Conservation (phyloP, 202 grass and related monocot species). For the Tripidium arundinaceum region DNA sequence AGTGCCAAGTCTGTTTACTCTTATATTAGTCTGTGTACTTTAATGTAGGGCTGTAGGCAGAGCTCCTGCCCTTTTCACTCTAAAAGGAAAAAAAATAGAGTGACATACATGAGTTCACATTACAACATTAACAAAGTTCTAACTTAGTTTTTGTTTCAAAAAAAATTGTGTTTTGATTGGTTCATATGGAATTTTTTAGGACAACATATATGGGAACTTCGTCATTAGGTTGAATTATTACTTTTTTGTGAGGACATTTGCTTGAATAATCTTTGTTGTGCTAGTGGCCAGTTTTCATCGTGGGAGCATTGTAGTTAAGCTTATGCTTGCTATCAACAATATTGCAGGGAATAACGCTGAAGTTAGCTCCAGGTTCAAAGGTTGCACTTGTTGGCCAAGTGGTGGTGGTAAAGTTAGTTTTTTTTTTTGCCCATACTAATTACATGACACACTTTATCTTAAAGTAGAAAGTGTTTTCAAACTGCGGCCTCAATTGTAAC, state of each 20-base stretch:
- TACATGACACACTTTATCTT: conserved; percentile 23
- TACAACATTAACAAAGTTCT: neutral
- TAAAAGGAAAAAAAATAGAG: neutral
- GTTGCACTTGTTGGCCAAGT: conserved; percentile 97
- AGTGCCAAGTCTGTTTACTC: neutral
- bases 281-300: neutral
- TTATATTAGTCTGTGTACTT: neutral
- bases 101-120: neutral
- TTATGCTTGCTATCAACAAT: conserved; percentile 16
- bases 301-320: neutral
- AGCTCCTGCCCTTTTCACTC: neutral
- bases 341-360: conserved; percentile 91
- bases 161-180: neutral
- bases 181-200: neutral
- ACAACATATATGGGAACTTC: neutral
- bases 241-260: neutral
- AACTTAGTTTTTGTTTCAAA: neutral
- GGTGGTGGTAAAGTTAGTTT: conserved; percentile 89
- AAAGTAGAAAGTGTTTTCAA: conserved; percentile 18
- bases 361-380: conserved; percentile 89
- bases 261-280: neutral
- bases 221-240: neutral
- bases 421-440: conserved; percentile 11
- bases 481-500: conserved; percentile 1
- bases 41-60: neutral